Base-by-base conservation (phyloP, 2,329 filamentous ascomycete genomes). In the Rutstroemia sydowiana region DNA sequence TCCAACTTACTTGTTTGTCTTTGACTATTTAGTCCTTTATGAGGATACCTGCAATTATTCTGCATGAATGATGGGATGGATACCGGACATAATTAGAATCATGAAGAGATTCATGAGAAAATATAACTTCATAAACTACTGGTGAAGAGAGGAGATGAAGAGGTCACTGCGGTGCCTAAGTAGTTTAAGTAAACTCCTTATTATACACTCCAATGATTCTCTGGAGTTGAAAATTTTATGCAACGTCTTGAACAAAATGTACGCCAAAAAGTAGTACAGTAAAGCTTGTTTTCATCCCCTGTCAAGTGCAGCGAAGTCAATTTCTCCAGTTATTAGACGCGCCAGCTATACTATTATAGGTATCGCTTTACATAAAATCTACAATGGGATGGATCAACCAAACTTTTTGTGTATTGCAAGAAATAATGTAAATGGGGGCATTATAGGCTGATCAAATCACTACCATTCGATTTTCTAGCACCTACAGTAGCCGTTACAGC, bases 281-380 rank as follows among this genome's bases (percentile, higher is more conserved):
- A n/a, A 42, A 42, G 21, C 39, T 20, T 23, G 20, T 23, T 16
- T 28, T 39, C 31, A 31, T 18, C 41, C 48, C 48, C 48, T 51
- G 48, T 51, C 42, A 20, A 32, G 32, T 51, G 42, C 48, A 51
- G 41, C 26, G 14, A 13, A 51, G 28, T 30, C 39, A 42, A 20
- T 20, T 26, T 10, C 41, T 8, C 42, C 48, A 46, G 36, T 39
- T 21, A 40, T 39, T 51, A 51, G 34, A 51, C 48, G 48, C 48
- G 48, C 41, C 23, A 23, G 8, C 18, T 44, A 46, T 51, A 20
- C 48, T 23, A 23, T 16, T 28, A 46, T 46, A n/a, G 23, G 42
- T 9, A 39, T 51, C 34, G 48, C 32, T n/a, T 46, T 51, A 16
- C 44, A 37, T 16, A 30, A 7, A 31, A 36, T 26, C 26, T 45